Evolutionary conservation across 352 stramenopile genomes (phyloP).

Genomic region (Phytophthora kernoviae): DNA sequence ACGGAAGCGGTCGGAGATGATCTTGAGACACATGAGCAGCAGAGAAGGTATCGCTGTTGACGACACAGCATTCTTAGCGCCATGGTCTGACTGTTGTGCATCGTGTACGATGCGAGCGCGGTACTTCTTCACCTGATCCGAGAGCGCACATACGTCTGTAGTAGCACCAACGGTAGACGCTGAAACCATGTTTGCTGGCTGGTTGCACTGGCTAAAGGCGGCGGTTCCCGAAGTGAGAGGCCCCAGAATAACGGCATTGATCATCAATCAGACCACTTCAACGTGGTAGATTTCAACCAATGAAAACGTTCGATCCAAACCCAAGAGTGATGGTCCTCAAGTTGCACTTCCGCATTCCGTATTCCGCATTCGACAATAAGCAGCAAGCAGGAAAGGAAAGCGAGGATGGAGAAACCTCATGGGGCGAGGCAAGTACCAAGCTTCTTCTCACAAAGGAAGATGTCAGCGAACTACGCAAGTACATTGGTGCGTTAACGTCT

Average conservation of each 20-base stretch:
- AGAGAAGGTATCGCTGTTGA: slow-evolving; percentile 49
- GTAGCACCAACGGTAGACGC: slow-evolving; percentile 63
- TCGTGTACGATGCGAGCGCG: slow-evolving; percentile 60
- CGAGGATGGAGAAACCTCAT: slow-evolving; percentile 19
- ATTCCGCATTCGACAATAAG: too few species aligned
- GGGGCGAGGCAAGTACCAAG: slow-evolving; percentile 5
- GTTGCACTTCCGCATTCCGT: slow-evolving; percentile 35
- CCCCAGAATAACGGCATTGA: not conserved
- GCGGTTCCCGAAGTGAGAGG: not conserved
- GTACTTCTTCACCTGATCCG: slow-evolving; percentile 86
- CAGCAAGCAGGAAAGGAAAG: not conserved
- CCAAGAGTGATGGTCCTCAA: slow-evolving; percentile 37
- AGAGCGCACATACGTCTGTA: slow-evolving; percentile 70
- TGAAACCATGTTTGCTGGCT: slow-evolving; percentile 66
- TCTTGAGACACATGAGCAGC: slow-evolving; percentile 76
- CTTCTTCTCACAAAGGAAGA: slow-evolving; percentile 33
- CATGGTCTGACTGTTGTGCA: slow-evolving; percentile 23
- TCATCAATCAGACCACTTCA: too few species aligned
- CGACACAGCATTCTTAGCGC: slow-evolving; percentile 19
- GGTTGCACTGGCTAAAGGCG: too few species aligned
- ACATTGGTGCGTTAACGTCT: slow-evolving; percentile 47
- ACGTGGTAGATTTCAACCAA: slow-evolving; percentile 8
- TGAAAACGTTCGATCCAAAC: not conserved
- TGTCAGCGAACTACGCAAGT: slow-evolving; percentile 68
- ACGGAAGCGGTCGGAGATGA: slow-evolving; percentile 78